Evolutionary conservation across 148 eudicot genomes (phyloP).

Genomic region (Amaranthus cruentus): DNA sequence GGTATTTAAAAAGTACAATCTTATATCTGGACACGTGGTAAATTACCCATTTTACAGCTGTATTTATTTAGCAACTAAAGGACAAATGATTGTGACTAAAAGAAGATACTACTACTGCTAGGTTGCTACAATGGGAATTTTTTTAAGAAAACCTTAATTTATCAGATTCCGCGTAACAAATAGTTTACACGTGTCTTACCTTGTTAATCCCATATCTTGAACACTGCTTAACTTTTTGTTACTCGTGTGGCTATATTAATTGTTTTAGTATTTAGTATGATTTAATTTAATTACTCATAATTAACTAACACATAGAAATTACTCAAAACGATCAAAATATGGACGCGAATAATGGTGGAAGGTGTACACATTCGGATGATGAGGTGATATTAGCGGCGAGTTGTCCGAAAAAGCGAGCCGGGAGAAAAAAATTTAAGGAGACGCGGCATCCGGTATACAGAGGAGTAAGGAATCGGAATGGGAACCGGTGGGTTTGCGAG

Average conservation of each 20-base stretch:
- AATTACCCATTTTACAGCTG: neutral
- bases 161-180: constrained; percentile 11
- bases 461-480: constrained; percentile 47
- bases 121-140: neutral
- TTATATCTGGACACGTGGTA: constrained; percentile 13
- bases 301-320: neutral
- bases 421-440: constrained; percentile 55
- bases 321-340: neutral
- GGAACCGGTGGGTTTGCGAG: constrained; percentile 54
- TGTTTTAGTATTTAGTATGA: neutral
- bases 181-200: constrained; percentile 23
- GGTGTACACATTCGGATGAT: constrained; percentile 17
- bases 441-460: constrained; percentile 55
- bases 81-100: constrained; percentile 6
- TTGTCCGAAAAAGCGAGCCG: constrained; percentile 43
- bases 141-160: neutral
- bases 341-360: neutral
- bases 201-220: neutral
- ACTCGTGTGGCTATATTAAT: neutral
- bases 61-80: neutral
- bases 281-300: neutral
- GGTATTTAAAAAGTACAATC: neutral
- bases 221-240: neutral
- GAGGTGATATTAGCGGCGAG: constrained; percentile 34
- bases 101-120: neutral